Conservation (phyloP, 108 stramenopile species). For the Ochromonas danica region DNA sequence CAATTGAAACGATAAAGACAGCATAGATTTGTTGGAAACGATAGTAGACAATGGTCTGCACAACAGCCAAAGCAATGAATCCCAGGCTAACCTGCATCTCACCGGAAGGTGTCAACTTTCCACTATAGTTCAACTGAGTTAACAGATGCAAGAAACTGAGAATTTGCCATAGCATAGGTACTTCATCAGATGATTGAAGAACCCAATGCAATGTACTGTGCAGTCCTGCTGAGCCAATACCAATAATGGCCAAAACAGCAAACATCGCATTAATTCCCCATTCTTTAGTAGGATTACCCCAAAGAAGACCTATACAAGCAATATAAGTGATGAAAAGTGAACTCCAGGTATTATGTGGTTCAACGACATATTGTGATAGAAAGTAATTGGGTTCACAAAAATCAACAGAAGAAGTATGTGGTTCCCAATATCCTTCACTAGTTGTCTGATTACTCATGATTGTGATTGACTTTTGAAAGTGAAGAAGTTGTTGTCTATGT, state of each 20-base stretch:
- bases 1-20: background rate
- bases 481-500: too few relatives aligned
- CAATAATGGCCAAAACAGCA: background rate
- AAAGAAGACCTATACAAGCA: background rate
- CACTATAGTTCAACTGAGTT: background rate
- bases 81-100: background rate
- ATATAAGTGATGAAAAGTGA: constrained; percentile 6
- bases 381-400: constrained; percentile 26
- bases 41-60: constrained; percentile 2
- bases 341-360: constrained; percentile 4
- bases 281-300: background rate
- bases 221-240: constrained; percentile 6
- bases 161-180: constrained; percentile 19
- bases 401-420: constrained; percentile 22
- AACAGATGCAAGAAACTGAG: background rate
- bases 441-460: too few relatives aligned
- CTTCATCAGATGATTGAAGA: constrained; percentile 9
- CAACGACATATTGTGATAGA: background rate
- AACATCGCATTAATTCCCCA: background rate
- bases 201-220: constrained; percentile 28
- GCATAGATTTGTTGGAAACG: background rate
- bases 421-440: background rate
- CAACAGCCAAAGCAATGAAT: background rate
- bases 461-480: too few relatives aligned
- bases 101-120: too few relatives aligned